phyloP scores from a whole-genome alignment of 2,329 filamentous ascomycete genomes.

The Hymenoscyphus scutula region DNA sequence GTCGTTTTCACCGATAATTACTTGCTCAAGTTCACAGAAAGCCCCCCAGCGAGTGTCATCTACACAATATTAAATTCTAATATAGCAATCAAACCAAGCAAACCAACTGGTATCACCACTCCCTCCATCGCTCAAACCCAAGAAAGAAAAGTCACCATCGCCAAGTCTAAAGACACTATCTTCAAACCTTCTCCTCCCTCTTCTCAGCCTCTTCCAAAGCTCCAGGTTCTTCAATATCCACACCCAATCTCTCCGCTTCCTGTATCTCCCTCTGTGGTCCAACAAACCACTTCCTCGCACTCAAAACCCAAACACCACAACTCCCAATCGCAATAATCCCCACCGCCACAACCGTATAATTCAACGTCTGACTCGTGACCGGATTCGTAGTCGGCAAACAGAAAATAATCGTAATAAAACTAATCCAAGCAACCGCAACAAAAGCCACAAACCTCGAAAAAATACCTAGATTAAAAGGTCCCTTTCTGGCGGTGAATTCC shows the following conservation, averaged over 20 bases:
- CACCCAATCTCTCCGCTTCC: constrained; percentile 47
- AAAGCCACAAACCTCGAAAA: constrained; percentile 48
- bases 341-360: constrained; percentile 59
- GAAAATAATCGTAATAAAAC: constrained; percentile 55
- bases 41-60: too few species aligned
- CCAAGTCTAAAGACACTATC: neutral
- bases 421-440: constrained; percentile 50
- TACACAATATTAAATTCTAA: too few species aligned
- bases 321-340: constrained; percentile 52
- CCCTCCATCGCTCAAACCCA: too few species aligned
- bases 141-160: neutral
- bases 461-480: constrained; percentile 52
- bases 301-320: constrained; percentile 49
- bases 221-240: constrained; percentile 41
- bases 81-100: too few species aligned
- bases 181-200: neutral
- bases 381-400: constrained; percentile 56
- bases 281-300: constrained; percentile 54
- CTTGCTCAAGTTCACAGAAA: too few species aligned
- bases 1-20: too few species aligned
- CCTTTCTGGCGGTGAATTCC: constrained; percentile 50
- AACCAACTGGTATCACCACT: too few species aligned
- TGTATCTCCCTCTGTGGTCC: constrained; percentile 54
- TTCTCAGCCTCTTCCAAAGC: constrained; percentile 29
- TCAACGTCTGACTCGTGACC: constrained; percentile 54